Conservation (phyloP, 345 rosid species). For the Sisymbrium altissimum region DNA sequence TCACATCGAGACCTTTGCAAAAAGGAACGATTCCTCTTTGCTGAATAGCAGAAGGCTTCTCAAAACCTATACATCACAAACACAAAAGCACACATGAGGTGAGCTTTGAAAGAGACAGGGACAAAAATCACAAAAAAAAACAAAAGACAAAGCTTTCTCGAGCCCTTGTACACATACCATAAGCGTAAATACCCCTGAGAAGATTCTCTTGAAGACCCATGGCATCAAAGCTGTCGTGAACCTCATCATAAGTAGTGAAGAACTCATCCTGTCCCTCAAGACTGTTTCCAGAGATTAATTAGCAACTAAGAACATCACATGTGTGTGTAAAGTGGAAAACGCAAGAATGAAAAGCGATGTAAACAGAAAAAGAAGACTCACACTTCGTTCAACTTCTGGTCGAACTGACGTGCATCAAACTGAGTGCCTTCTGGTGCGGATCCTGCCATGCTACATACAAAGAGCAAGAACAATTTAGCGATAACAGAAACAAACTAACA, state of each 20-base stretch:
- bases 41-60: conserved; percentile 88
- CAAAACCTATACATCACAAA: conserved; percentile 42
- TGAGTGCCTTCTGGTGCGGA: conserved; percentile 60
- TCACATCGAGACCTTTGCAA: conserved; percentile 75
- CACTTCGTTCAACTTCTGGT: conserved; percentile 64
- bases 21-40: conserved; percentile 81
- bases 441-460: conserved; percentile 57
- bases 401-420: conserved; percentile 66
- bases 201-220: conserved; percentile 88
- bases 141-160: neutral
- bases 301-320: neutral
- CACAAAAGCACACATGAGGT: neutral
- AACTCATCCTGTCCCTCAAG: conserved; percentile 62
- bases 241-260: conserved; percentile 70
- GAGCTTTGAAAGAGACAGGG: neutral
- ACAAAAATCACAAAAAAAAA: too few species aligned
- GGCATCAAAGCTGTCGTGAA: conserved; percentile 62
- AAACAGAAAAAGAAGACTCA: conserved; percentile 26
- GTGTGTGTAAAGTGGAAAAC: neutral
- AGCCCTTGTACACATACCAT: conserved; percentile 38
- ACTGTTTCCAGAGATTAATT: conserved; percentile 32
- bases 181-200: conserved; percentile 79
- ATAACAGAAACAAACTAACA: neutral
- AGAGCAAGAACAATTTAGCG: neutral
- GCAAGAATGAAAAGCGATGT: neutral